Conservation (phyloP, 768 basidiomycete species). For the Russula olivacea region DNA sequence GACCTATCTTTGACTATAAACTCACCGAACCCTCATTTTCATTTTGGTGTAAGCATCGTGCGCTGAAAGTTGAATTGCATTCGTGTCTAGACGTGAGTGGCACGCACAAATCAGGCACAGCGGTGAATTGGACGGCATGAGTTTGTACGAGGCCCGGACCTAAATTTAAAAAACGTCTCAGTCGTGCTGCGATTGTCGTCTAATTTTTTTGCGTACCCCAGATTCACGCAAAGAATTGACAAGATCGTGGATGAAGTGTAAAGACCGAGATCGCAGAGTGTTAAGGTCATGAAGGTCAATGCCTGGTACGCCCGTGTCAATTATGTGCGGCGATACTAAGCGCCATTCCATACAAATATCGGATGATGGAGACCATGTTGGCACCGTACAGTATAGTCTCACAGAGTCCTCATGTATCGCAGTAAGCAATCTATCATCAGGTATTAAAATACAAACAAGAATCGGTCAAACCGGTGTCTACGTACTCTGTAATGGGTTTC, state of each 20-base stretch:
- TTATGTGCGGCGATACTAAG: background rate
- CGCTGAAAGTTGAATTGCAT: slow-evolving; percentile 39
- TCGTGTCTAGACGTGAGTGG: slow-evolving; percentile 39
- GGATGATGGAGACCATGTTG: slow-evolving; percentile 56
- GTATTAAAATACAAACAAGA: slow-evolving; percentile 2
- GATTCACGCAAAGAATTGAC: slow-evolving; percentile 52
- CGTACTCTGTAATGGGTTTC: slow-evolving; percentile 56
- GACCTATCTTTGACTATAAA: slow-evolving; percentile 4
- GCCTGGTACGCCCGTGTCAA: slow-evolving; percentile 34
- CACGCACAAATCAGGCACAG: slow-evolving; percentile 54
- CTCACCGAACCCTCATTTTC: slow-evolving; percentile 40
- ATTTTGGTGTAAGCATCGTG: slow-evolving; percentile 43
- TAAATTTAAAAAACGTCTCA: slow-evolving; percentile 29
- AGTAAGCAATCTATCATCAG: slow-evolving; percentile 41
- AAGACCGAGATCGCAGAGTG: slow-evolving; percentile 53
- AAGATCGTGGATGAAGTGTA: slow-evolving; percentile 60
- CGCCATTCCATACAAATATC: slow-evolving; percentile 46
- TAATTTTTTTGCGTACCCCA: slow-evolving; percentile 43
- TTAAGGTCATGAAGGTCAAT: slow-evolving; percentile 65
- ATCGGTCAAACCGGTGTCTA: slow-evolving; percentile 9
- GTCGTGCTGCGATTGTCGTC: background rate
- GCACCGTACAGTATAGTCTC: slow-evolving; percentile 58
- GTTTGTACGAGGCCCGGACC: slow-evolving; percentile 57
- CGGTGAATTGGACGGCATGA: slow-evolving; percentile 55
- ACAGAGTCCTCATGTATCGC: slow-evolving; percentile 42